Evolutionary conservation across 768 basidiomycete genomes (phyloP), one percentile per base, ranked within the genome.

Genomic region (Strobilomyces dryophilus): DNA sequence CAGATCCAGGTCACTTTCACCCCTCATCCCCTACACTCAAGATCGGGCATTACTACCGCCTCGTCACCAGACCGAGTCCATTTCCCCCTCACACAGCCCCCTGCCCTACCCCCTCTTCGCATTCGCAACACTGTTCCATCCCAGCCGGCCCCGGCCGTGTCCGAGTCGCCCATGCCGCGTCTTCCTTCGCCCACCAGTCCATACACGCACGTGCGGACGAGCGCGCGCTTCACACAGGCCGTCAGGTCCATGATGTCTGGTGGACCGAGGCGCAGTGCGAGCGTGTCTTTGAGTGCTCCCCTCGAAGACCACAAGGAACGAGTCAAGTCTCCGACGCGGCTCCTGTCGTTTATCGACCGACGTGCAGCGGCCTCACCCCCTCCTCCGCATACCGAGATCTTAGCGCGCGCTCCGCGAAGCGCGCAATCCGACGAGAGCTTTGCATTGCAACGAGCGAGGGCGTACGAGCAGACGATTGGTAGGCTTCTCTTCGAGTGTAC

Each of bases 391-490:
- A n/a, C 36, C 32, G 61, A 60, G 32, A 35, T 56, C 31, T 10
- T 58, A 29, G 43, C 43, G 5, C 63, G 54, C 15, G 9, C 47
- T 32, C 56, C 50, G 4, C 47, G 48, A 11, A 43, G 9, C n/a
- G 24, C 50, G 6, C 55, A 57, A 17, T 42, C 56, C 15, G 55
- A 60, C 45, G 61, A 65, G 24, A 71, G 67, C 51, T 52, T 64
- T 47, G 67, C 74, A 12, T 49, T 66, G 18, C 70, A 67, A 49
- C 58, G 65, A 43, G 65, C 66, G 5, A 64, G 36, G 35, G 62
- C 64, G 12, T 69, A 66, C 36, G 70, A 65, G 36, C 59, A 63
- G 29, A 34, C 64, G n/a, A 60, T 46, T 9, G 49, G 67, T 67
- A 46, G 54, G 56, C 17, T 3, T 31, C 29, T 45, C 21, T 12